These are phyloP conservation scores for Geotrichum australiense DNA, from an alignment of 1,139 yeast species.

Conservation along the genomic window DNA sequence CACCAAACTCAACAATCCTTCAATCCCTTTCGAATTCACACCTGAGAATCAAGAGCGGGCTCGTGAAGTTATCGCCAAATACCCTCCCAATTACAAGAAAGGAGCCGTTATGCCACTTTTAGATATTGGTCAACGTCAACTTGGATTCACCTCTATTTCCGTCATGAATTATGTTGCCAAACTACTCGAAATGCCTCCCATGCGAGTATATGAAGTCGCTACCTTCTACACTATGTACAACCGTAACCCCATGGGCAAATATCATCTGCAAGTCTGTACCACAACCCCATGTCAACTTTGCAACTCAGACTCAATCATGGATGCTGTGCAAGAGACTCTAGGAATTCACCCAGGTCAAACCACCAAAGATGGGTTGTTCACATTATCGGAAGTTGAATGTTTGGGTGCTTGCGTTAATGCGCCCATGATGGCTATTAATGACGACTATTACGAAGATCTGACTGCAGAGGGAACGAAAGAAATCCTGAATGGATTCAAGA, in stretches of 20 bases:
- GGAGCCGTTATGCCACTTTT: constrained; percentile 85
- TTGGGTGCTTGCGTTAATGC: constrained; percentile 91
- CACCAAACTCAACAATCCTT: constrained; percentile 58
- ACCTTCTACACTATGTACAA: constrained; percentile 91
- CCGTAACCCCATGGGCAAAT: constrained; percentile 82
- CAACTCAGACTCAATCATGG: constrained; percentile 72
- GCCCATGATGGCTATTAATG: constrained; percentile 82
- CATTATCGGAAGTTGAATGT: constrained; percentile 85
- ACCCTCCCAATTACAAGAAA: constrained; percentile 82
- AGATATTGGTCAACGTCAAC: constrained; percentile 84
- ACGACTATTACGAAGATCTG: constrained; percentile 78
- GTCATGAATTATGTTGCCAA: constrained; percentile 93
- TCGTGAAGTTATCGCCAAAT: constrained; percentile 64
- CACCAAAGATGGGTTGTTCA: constrained; percentile 67
- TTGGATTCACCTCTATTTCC: constrained; percentile 78
- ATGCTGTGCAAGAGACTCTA: constrained; percentile 57
- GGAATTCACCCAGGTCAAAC: constrained; percentile 73
- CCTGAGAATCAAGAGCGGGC: constrained; percentile 66
- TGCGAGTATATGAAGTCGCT: constrained; percentile 93
- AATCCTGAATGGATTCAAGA: constrained; percentile 56
- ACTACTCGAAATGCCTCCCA: constrained; percentile 82
- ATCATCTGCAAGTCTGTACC: constrained; percentile 79
- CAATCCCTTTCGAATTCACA: constrained; percentile 66
- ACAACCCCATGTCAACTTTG: constrained; percentile 88
- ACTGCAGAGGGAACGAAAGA: constrained; percentile 59